Percentiles rank a stretch among this genome's conserved stretches.
Conservation (phyloP, 2,329 filamentous ascomycete genomes). For the Colletotrichum tamarilloi region DNA sequence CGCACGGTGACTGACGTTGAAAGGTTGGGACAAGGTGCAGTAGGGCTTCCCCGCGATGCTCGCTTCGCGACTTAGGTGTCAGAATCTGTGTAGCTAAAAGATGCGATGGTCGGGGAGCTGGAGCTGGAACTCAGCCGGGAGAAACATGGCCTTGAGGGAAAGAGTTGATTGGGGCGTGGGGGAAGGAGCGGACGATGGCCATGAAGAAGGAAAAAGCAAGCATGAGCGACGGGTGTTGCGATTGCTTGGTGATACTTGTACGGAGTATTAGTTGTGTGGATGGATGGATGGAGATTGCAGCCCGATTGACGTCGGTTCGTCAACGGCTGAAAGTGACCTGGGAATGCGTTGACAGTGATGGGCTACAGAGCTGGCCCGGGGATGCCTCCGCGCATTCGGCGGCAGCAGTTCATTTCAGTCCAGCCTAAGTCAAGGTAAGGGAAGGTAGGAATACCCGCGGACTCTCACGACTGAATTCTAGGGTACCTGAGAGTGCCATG, state of each 20-base stretch:
- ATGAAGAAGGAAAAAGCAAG: background rate
- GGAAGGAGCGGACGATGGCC: background rate
- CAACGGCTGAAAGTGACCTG: background rate
- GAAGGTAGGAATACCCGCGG: too few species aligned
- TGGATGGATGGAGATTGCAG: background rate
- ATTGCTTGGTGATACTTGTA: background rate
- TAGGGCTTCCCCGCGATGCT: background rate
- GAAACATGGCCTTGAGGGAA: background rate
- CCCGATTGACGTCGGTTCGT: background rate
- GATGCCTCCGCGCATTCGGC: background rate
- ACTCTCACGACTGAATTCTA: too few species aligned
- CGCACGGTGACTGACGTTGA: background rate
- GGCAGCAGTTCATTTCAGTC: too few species aligned
- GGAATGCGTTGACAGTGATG: background rate
- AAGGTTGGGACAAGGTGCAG: background rate
- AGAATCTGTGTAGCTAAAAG: background rate
- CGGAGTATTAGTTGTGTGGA: background rate
- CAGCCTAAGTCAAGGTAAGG: too few species aligned
- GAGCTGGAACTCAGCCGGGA: background rate
- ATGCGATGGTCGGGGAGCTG: background rate
- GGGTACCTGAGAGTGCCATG: too few species aligned
- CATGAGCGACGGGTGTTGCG: background rate
- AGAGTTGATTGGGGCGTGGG: background rate
- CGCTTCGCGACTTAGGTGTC: background rate
- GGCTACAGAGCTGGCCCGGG: background rate